phyloP scores from a whole-genome alignment of 768 basidiomycete genomes.

The Auriscalpium vulgare region DNA sequence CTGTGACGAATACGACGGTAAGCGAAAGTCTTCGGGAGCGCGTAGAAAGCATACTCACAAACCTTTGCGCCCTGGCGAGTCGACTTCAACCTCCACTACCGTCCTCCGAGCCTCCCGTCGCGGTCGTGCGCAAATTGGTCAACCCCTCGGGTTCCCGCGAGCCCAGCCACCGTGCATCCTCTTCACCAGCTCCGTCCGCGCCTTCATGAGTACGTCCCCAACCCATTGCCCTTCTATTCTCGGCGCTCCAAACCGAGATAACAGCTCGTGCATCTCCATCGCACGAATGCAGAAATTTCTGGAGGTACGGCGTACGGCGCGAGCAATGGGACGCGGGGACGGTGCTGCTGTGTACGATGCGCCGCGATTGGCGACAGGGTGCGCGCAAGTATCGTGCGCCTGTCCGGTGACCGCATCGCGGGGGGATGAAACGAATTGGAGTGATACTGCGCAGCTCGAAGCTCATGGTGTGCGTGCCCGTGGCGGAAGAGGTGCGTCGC shows the following conservation, averaged over 20 bases:
- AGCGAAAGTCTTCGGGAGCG: too few relatives aligned
- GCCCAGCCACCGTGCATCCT: not conserved
- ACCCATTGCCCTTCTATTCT: not conserved
- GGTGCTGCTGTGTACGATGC: slow-evolving; percentile 25
- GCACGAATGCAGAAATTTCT: slow-evolving; percentile 26
- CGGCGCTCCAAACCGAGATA: slow-evolving; percentile 14
- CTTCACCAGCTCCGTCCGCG: not conserved
- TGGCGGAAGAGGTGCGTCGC: slow-evolving; percentile 23
- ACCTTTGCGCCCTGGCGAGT: not conserved
- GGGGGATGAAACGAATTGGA: too few relatives aligned
- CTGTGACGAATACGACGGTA: not conserved
- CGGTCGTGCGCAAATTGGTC: not conserved
- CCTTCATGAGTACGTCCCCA: not conserved
- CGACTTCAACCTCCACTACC: not conserved
- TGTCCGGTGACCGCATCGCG: too few relatives aligned
- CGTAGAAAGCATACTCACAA: too few relatives aligned
- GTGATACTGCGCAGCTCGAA: too few relatives aligned
- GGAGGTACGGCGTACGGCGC: slow-evolving; percentile 38
- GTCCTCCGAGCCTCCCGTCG: not conserved
- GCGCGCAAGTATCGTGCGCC: too few relatives aligned
- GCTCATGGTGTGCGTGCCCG: slow-evolving; percentile 22
- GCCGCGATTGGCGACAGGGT: too few relatives aligned
- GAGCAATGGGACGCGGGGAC: slow-evolving; percentile 37
- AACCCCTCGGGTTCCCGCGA: too few relatives aligned
- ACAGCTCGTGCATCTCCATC: slow-evolving; percentile 4